Evolutionary conservation across 768 basidiomycete species (phyloP), one percentile per base, ranked within the genome.

Genomic region (Atractiella rhizophila): DNA sequence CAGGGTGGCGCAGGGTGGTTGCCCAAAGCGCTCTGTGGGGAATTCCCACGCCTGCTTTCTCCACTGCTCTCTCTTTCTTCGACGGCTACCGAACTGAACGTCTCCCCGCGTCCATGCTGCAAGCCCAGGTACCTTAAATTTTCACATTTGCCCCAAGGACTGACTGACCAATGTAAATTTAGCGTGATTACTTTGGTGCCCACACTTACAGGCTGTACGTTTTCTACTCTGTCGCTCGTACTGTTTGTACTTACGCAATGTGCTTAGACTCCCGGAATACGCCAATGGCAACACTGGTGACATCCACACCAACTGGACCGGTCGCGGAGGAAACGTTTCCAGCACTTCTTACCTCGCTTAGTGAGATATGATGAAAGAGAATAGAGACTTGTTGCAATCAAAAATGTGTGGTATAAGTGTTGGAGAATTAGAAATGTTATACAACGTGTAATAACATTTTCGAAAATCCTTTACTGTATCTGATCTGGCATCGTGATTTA

Each of bases 21-120:
- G 91, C 91, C 39, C 91, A 96, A 61, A 79, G 80, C 45, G 74
- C 79, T 46, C 77, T 96, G 43, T 96, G 83, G 81, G 91, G 91
- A 57, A 85, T 91, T 57, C 80, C 91, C 47, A 77, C 82, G 26
- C 86, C 91, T 25, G 85, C 85, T n/a, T 83, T 85, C 66, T 80
- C 79, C 66, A 94, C 88, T 30, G 88, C 88, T 35, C 69, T 94
- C 36, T 81, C 88, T 45, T 98, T 96, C 74, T 91, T 88, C 62
- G 91, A 96, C 59, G 88, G 91, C 21, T 98, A 96, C 69, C 70
- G 88, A 60, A 86, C 83, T 56, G 88, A 85, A 52, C 66, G 81
- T 46, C 69, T 94, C 39, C 82, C 88, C 30, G 86, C 88, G 37
- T 88, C 83, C 66, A 66, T 98, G 48, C 62, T 96, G 52, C 88